Evolutionary conservation across 176 grass and related monocot species (phyloP), one percentile per base, ranked within the genome.

Genomic region (Chloris gayana): DNA sequence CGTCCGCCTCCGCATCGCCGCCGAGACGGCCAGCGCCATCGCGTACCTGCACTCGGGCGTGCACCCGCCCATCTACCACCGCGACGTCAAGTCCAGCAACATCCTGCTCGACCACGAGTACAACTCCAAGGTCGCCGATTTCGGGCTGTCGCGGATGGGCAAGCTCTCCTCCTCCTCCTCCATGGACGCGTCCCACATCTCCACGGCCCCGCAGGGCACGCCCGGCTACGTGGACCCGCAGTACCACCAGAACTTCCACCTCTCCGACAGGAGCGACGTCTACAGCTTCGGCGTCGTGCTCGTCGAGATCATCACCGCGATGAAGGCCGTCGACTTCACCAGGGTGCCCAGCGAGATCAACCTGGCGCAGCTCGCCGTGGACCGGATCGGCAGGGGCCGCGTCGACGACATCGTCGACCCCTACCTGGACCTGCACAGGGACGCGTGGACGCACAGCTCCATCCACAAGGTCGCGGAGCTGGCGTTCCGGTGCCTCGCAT

Each of bases 231-330:
- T 99, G 29, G 96, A 99, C 80, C 96, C 96, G 42, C 83, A 95
- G 70, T 99, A 95, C 80, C 96, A 93, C 85, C 93, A 95, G 82
- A 86, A 86, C 68, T 99, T 99, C 81, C 96, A 99, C 77, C 87
- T 99, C 66, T 91, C 90, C 33, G 93, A 95, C 69, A 93, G 88
- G 84, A 95, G 96, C 70, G 96, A 99, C 83, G 96, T 99, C 4
- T 99, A 99, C 84, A 99, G 96, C 82, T 99, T 99, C 67, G 96
- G 96, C 34, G 96, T 99, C 18, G 96, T 99, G 26, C 96, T 99
- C 1, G 62, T 87, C 6, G 96, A 99, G 91, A 87, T 99, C 63
- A 84, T 99, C 70, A 99, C 96, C 30, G 93, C 83, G 56, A 89
- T 99, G 96, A 99, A 93, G 73, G 96, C 84, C 39, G 92, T 99